A percentile compares a stretch with the other conserved stretches of the same genome.
phyloP scores from a whole-genome alignment of 1,284 basidiomycete genomes.

The Moniliophthora roreri region DNA sequence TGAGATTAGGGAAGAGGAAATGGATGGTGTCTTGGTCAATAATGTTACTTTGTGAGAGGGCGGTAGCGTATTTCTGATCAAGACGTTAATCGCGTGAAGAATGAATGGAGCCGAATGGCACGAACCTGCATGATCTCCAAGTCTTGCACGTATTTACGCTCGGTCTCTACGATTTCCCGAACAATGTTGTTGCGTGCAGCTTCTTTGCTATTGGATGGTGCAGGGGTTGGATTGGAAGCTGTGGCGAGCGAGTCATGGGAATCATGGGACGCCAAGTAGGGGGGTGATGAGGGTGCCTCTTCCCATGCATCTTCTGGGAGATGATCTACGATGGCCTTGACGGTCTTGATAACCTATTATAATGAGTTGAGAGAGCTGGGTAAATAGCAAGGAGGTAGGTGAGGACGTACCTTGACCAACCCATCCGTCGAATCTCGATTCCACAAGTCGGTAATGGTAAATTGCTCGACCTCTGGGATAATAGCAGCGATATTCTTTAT shows the following conservation, averaged over 20 bases:
- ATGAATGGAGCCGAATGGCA: slow-evolving; percentile 10
- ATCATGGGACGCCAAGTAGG: slow-evolving; percentile 51
- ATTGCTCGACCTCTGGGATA: slow-evolving; percentile 66
- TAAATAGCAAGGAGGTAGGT: slow-evolving; percentile 9
- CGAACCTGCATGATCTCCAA: slow-evolving; percentile 94
- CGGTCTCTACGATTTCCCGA: slow-evolving; percentile 88
- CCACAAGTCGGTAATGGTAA: slow-evolving; percentile 87
- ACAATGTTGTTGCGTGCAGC: slow-evolving; percentile 78
- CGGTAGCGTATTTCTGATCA: slow-evolving; percentile 76
- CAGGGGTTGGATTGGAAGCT: slow-evolving; percentile 36
- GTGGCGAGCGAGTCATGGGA: slow-evolving; percentile 58
- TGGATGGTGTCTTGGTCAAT: slow-evolving; percentile 95
- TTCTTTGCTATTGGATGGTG: slow-evolving; percentile 57
- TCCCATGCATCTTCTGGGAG: slow-evolving; percentile 79
- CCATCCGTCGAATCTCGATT: slow-evolving; percentile 93
- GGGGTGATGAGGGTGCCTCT: slow-evolving; percentile 58
- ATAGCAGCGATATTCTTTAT: slow-evolving; percentile 49
- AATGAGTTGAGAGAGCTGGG: slow-evolving; percentile 2
- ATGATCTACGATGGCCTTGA: slow-evolving; percentile 83
- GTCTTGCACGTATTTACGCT: slow-evolving; percentile 98
- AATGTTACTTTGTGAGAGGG: slow-evolving; percentile 78
- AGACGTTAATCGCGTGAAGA: slow-evolving; percentile 14
- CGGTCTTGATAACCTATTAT: slow-evolving; percentile 84
- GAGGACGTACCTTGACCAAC: slow-evolving; percentile 80
- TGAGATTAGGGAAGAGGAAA: slow-evolving; percentile 92